Conservation (phyloP, 345 rosid species). For the Melastoma malabathricum region DNA sequence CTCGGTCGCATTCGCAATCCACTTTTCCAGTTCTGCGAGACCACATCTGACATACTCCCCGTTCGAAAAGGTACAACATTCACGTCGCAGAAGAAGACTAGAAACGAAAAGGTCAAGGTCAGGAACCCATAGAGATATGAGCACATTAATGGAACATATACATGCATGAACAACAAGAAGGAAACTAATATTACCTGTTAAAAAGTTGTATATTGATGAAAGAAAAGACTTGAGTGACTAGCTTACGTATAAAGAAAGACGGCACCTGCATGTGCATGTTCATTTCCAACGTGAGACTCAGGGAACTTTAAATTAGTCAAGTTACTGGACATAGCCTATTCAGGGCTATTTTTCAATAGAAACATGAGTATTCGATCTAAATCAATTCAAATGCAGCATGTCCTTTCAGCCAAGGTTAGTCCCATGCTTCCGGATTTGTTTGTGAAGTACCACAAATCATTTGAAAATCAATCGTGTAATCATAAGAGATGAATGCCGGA, state of each 20-base stretch:
- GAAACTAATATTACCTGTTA: slow-evolving; percentile 48
- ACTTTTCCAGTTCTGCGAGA: slow-evolving; percentile 88
- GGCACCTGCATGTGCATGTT: slow-evolving; percentile 74
- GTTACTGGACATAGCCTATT: no score
- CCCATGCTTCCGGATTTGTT: no score
- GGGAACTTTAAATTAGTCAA: no score
- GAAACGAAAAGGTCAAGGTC: slow-evolving; percentile 6
- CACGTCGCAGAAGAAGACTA: slow-evolving; percentile 92
- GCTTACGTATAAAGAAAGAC: slow-evolving; percentile 90
- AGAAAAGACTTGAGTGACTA: slow-evolving; percentile 91
- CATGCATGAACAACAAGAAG: neutral
- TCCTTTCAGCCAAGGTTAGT: no score
- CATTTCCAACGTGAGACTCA: slow-evolving; percentile 6
- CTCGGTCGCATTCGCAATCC: slow-evolving; percentile 68
- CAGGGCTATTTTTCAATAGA: no score
- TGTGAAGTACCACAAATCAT: no score
- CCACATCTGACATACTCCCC: slow-evolving; percentile 98
- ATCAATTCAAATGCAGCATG: no score
- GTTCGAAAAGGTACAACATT: slow-evolving; percentile 96
- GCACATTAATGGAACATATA: neutral
- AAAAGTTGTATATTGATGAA: slow-evolving; percentile 89
- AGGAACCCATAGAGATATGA: neutral
- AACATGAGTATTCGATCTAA: no score
- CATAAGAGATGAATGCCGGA: no score
- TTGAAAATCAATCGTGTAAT: no score